Evolutionary conservation across 2,329 filamentous ascomycete genomes (phyloP), one percentile per base, ranked within the genome.

Genomic region (Sporothrix globosa): DNA sequence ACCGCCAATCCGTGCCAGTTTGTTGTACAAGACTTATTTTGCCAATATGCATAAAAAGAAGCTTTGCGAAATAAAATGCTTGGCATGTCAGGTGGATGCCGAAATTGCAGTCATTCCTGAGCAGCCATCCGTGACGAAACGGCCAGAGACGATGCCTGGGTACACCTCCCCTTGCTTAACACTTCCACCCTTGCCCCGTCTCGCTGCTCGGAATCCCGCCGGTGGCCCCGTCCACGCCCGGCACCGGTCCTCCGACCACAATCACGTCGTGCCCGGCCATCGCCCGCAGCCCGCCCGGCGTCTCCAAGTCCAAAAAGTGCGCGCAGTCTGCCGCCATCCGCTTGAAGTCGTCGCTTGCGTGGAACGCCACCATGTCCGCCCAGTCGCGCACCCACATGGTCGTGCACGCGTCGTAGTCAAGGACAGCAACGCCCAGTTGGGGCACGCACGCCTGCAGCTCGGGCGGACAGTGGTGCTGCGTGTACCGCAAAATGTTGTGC

Each of bases 381-480:
- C 69, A 70, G 30, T 44, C 44, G 13, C 46, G 52, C 17, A 70
- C 63, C 63, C 69, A 68, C 53, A 68, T 67, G 4, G 65, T 67
- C 41, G 69, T 70, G 46, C 69, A 70, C 24, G 41, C 69, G 21
- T 70, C 69, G 48, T 63, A 70, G 24, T 68, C 54, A 10, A 70
- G n/a, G n/a, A 65, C 52, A 2, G 30, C 53, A 27, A 34, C 61
- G 58, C 69, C 69, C 13, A 70, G 52, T 27, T 50, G 60, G 0
- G 27, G n/a, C 1, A 70, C 41, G 1, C 65, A 19, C 5, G 39
- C 68, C 2, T 24, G 39, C 50, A 21, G n/a, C 24, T 70, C 56
- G 21, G 68, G 60, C 14, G 39, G 27, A n/a, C 30, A 34, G 60
- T 66, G 58, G 34, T 70, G 68, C 58, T 69, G 68, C 0, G 54